phyloP scores from a whole-genome alignment of 345 rosid species.

The Barbarea vulgaris region DNA sequence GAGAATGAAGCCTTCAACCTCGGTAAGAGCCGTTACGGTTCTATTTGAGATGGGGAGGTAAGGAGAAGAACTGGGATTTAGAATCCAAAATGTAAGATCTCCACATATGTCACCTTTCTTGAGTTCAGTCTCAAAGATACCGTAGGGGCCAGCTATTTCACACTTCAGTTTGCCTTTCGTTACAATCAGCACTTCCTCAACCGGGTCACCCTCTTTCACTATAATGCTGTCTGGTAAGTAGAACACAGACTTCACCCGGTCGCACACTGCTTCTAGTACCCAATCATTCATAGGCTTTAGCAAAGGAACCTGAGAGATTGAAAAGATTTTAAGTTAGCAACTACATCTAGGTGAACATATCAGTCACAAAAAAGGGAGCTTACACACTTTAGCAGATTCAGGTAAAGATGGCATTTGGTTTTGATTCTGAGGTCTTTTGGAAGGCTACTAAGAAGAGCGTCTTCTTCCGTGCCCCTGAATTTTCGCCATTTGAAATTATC shows the following conservation, averaged over 20 bases:
- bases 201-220: slow-evolving; percentile 40
- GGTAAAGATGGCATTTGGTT: slow-evolving; percentile 13
- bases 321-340: not conserved
- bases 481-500: slow-evolving; percentile 28
- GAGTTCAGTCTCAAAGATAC: slow-evolving; percentile 41
- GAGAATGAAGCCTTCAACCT: slow-evolving; percentile 45
- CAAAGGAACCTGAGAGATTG: slow-evolving; percentile 42
- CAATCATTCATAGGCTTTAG: slow-evolving; percentile 40
- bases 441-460: slow-evolving; percentile 22
- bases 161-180: slow-evolving; percentile 33
- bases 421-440: slow-evolving; percentile 32
- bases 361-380: not conserved
- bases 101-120: slow-evolving; percentile 64
- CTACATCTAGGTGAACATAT: not conserved
- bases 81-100: slow-evolving; percentile 51
- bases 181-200: slow-evolving; percentile 42
- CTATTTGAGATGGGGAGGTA: not conserved
- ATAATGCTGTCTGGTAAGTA: slow-evolving; percentile 34
- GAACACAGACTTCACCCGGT: slow-evolving; percentile 29
- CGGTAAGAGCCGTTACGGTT: slow-evolving; percentile 36
- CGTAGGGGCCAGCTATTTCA: slow-evolving; percentile 40
- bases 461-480: slow-evolving; percentile 34
- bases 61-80: not conserved
- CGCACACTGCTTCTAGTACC: slow-evolving; percentile 38
- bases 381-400: slow-evolving; percentile 6